Percentiles rank a stretch among this genome's conserved stretches.
Conservation (phyloP, 75 land plant species). For the Azolla pinnata region DNA sequence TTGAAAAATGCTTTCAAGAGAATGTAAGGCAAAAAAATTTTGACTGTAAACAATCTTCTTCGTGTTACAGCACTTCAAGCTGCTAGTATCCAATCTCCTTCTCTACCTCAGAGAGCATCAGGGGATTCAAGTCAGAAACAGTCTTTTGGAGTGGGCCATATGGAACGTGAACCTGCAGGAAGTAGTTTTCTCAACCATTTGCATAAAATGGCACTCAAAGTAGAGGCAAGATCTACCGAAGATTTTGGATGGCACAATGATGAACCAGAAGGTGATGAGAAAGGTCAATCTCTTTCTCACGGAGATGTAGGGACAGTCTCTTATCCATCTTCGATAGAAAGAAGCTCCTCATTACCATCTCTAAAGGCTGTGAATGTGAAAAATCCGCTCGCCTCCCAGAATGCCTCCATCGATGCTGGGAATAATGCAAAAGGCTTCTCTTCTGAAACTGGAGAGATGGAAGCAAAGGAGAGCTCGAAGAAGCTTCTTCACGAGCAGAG, state of each 20-base stretch:
- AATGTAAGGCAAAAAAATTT: background rate
- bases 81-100: no score
- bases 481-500: background rate
- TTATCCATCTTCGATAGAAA: background rate
- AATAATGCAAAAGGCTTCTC: background rate
- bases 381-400: no score
- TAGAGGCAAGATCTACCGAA: conserved; percentile 3
- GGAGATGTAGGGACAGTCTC: background rate
- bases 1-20: background rate
- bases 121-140: background rate
- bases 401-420: background rate
- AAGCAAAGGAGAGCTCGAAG: background rate
- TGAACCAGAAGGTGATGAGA: background rate
- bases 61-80: no score
- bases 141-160: no score
- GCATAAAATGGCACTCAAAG: conserved; percentile 5
- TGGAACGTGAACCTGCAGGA: no score
- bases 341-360: background rate
- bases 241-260: conserved; percentile 3
- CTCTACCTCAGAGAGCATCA: no score
- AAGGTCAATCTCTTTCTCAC: background rate
- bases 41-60: no score
- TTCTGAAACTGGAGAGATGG: background rate
- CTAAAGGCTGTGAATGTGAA: no score
- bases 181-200: background rate